These are phyloP conservation scores for Zizania palustris DNA, from an alignment of 202 grass and related monocot species.

Conservation along the genomic window DNA sequence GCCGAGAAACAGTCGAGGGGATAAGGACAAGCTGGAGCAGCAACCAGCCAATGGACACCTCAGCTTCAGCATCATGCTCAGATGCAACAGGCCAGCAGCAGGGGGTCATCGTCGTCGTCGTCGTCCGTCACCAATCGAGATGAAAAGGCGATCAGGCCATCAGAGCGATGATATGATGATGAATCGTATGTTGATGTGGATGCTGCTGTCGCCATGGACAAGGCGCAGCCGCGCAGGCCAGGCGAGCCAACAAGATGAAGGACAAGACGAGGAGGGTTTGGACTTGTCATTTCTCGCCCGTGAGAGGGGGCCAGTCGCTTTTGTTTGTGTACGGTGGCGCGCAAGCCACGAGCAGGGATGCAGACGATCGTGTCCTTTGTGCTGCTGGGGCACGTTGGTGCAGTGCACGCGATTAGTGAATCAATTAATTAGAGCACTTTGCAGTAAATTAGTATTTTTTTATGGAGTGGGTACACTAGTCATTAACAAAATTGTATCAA, in stretches of 20 bases:
- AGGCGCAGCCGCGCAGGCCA: not conserved
- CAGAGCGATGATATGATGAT: not conserved
- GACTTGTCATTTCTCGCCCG: conserved; percentile 36
- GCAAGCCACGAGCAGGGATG: not conserved
- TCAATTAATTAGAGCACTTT: too few relatives aligned
- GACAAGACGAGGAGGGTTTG: conserved; percentile 21
- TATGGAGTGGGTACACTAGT: too few relatives aligned
- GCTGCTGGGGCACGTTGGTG: too few relatives aligned
- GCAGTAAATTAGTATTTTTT: too few relatives aligned
- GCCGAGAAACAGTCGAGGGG: not conserved
- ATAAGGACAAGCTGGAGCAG: conserved; percentile 23
- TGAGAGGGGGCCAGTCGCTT: conserved; percentile 20
- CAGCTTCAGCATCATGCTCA: not conserved
- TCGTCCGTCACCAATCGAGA: not conserved
- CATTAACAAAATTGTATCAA: too few relatives aligned
- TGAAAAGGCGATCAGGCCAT: not conserved
- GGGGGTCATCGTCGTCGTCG: not conserved
- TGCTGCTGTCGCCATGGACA: not conserved
- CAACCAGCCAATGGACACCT: not conserved
- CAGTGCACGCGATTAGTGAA: not conserved
- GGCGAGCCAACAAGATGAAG: not conserved
- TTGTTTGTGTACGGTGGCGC: too few relatives aligned
- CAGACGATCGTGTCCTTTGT: not conserved
- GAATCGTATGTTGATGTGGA: not conserved
- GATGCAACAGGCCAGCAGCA: not conserved